Conservation (phyloP, 139 green algal genomes). For the Pseudopediastrum boryanum region DNA sequence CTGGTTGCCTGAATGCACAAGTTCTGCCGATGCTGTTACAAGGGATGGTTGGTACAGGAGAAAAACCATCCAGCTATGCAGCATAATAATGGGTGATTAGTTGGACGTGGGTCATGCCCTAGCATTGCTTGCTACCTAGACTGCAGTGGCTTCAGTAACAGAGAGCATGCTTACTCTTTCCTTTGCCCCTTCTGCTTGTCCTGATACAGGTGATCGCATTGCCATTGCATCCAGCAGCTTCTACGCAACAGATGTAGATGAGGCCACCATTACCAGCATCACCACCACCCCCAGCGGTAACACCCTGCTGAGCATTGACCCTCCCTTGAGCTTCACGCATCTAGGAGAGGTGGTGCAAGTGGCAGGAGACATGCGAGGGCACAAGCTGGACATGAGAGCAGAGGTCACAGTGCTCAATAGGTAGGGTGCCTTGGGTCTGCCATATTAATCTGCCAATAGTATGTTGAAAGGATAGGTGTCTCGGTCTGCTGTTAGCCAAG, state of each 20-base stretch:
- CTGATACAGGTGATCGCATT: slow-evolving; percentile 50
- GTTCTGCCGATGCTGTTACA: too few relatives aligned
- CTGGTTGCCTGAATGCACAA: too few relatives aligned
- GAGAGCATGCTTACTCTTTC: not conserved
- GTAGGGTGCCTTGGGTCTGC: too few relatives aligned
- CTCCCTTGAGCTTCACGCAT: slow-evolving; percentile 54
- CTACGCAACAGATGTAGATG: slow-evolving; percentile 53
- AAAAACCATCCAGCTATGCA: too few relatives aligned
- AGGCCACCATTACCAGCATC: slow-evolving; percentile 30
- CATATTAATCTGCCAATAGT: too few relatives aligned
- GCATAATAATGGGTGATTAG: too few relatives aligned
- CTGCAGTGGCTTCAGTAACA: not conserved
- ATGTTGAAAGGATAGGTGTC: too few relatives aligned
- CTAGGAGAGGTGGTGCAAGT: slow-evolving; percentile 46
- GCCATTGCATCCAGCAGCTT: slow-evolving; percentile 61
- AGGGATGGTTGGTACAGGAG: too few relatives aligned
- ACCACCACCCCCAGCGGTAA: too few relatives aligned
- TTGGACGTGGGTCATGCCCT: too few relatives aligned
- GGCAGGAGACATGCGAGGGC: slow-evolving; percentile 1
- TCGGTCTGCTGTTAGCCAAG: too few relatives aligned
- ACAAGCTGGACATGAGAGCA: slow-evolving; percentile 60
- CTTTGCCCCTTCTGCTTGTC: not conserved
- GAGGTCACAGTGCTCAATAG: slow-evolving; percentile 56
- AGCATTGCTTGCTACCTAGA: not conserved
- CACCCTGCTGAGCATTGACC: slow-evolving; percentile 36